These are phyloP conservation scores for Pterocarpus santalinus DNA, from an alignment of 306 rosid genomes.

Conservation along the genomic window DNA sequence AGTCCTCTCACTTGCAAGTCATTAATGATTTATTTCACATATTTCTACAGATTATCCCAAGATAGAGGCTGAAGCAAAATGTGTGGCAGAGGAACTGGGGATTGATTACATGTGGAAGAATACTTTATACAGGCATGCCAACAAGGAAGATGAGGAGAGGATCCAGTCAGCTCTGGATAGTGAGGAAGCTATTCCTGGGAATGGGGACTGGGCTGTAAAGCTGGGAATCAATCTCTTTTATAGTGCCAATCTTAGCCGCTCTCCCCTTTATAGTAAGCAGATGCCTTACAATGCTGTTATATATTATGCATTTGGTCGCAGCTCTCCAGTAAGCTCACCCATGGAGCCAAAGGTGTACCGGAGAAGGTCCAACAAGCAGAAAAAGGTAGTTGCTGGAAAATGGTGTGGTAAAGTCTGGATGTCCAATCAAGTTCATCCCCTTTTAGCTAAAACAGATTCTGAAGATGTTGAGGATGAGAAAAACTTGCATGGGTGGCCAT, in stretches of 20 bases:
- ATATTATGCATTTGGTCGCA: conserved; percentile 89
- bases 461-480: conserved; percentile 64
- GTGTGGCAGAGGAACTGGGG: conserved; percentile 76
- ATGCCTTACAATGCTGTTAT: conserved; percentile 97
- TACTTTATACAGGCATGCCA: conserved; percentile 67
- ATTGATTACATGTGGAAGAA: conserved; percentile 71
- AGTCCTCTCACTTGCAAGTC: background rate
- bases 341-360: conserved; percentile 65
- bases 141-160: conserved; percentile 79
- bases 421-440: conserved; percentile 94
- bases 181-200: conserved; percentile 87
- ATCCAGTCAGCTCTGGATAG: conserved; percentile 88
- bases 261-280: conserved; percentile 97
- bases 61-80: conserved; percentile 89
- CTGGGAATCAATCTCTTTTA: conserved; percentile 96
- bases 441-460: conserved; percentile 69
- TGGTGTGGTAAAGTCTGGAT: conserved; percentile 99
- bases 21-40: conserved; percentile 38
- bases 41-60: conserved; percentile 81
- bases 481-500: conserved; percentile 56
- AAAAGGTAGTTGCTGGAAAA: conserved; percentile 91
- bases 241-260: conserved; percentile 91
- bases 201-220: conserved; percentile 99
- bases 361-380: conserved; percentile 79
- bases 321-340: conserved; percentile 66